Percentiles rank a stretch among this genome's conserved stretches.
These are phyloP conservation scores for Tetrapisispora arboricola DNA, from an alignment of 805 yeast species.

Conservation along the genomic window DNA sequence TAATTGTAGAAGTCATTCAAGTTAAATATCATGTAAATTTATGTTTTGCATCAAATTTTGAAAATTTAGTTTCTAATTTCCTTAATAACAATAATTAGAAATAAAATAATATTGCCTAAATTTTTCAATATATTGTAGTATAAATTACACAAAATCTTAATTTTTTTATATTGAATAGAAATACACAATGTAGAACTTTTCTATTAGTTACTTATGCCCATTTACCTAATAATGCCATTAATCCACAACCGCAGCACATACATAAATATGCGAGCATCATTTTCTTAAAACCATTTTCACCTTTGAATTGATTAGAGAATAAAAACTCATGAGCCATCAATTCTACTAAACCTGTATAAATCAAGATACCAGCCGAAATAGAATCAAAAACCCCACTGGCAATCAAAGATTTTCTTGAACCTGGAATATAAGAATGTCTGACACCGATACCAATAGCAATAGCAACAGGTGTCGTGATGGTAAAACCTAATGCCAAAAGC, in stretches of 20 bases:
- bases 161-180: no score
- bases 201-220: conserved; percentile 43
- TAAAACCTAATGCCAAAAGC: conserved; percentile 41
- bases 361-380: conserved; percentile 65
- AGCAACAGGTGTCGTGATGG: conserved; percentile 61
- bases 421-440: conserved; percentile 49
- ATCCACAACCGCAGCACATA: conserved; percentile 48
- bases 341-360: conserved; percentile 71
- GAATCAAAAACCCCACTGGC: conserved; percentile 68
- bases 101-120: no score
- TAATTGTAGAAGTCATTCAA: no score
- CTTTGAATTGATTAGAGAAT: conserved; percentile 52
- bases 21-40: no score
- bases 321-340: conserved; percentile 65
- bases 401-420: conserved; percentile 47
- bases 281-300: conserved; percentile 41
- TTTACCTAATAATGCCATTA: conserved; percentile 67
- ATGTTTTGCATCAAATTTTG: no score
- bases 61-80: no score
- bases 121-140: no score
- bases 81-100: no score
- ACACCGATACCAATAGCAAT: conserved; percentile 74
- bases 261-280: conserved; percentile 36
- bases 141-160: no score
- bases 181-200: no score